These are phyloP conservation scores for Volutella citrinella DNA, from an alignment of 2,329 filamentous ascomycete genomes.

Conservation along the genomic window DNA sequence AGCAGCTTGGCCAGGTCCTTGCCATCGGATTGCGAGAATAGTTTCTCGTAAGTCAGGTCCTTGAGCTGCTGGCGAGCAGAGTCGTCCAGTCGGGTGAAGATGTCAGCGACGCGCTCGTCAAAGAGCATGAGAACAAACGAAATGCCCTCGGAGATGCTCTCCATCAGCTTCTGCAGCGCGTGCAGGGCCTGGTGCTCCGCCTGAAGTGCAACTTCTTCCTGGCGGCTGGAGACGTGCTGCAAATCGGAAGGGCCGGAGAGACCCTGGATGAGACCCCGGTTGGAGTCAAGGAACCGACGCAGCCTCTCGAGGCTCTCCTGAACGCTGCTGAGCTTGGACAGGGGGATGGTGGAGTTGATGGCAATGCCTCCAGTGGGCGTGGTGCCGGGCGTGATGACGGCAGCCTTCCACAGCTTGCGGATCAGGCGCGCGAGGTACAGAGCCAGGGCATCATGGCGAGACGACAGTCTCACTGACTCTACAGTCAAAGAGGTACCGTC, in stretches of 20 bases:
- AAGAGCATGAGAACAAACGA: conserved; percentile 95
- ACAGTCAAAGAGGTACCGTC: conserved; percentile 69
- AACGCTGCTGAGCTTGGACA: conserved; percentile 68
- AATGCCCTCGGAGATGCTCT: conserved; percentile 91
- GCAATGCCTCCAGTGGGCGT: conserved; percentile 56
- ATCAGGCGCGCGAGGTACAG: conserved; percentile 87
- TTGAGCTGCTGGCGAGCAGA: conserved; percentile 65
- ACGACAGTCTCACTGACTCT: conserved; percentile 83
- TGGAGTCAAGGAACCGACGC: conserved; percentile 78
- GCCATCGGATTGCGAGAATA: conserved; percentile 77
- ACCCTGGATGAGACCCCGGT: conserved; percentile 89
- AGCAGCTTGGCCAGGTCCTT: conserved; percentile 90
- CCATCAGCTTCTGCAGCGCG: conserved; percentile 79
- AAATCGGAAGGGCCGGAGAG: conserved; percentile 86
- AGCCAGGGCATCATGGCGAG: conserved; percentile 82
- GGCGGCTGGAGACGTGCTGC: conserved; percentile 72
- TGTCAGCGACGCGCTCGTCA: conserved; percentile 88
- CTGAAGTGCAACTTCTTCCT: conserved; percentile 89
- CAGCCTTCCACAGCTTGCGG: conserved; percentile 81
- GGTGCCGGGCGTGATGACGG: conserved; percentile 59
- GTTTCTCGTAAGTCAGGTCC: conserved; percentile 78
- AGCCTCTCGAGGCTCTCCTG: conserved; percentile 80
- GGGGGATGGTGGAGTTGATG: conserved; percentile 64
- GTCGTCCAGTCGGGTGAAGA: conserved; percentile 73
- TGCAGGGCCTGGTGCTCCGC: conserved; percentile 92